These are phyloP conservation scores for Parathielavia hyrcaniae DNA, from an alignment of 495 filamentous ascomycete genomes.

Conservation along the genomic window DNA sequence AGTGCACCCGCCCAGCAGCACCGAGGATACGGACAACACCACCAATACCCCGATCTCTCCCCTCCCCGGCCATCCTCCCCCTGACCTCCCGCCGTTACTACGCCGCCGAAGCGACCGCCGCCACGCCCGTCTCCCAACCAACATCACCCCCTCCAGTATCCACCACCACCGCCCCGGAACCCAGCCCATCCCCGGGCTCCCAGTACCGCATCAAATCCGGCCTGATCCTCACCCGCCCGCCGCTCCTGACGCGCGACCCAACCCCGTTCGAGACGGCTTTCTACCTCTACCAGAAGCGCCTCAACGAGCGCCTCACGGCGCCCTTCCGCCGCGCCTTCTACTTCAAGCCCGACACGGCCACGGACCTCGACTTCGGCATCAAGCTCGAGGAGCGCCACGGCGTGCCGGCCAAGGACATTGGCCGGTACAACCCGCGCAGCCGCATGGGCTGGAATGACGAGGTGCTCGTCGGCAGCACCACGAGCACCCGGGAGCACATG, in stretches of 20 bases:
- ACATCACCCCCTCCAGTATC: constrained; percentile 4
- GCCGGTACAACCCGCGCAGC: constrained; percentile 76
- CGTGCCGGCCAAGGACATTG: constrained; percentile 74
- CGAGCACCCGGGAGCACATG: constrained; percentile 51
- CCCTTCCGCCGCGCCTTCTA: constrained; percentile 93
- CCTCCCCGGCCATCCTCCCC: constrained; percentile 11
- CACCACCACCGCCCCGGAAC: constrained; percentile 11
- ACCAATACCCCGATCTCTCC: not conserved
- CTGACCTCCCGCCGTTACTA: constrained; percentile 14
- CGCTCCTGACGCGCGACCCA: constrained; percentile 75
- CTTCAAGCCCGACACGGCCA: constrained; percentile 84
- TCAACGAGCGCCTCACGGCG: constrained; percentile 85
- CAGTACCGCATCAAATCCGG: constrained; percentile 67
- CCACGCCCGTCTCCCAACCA: constrained; percentile 2
- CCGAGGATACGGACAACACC: not conserved
- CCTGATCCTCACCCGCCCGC: constrained; percentile 81
- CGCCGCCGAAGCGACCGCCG: constrained; percentile 17
- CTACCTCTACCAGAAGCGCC: constrained; percentile 92
- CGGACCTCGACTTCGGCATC: constrained; percentile 82
- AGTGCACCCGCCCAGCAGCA: constrained; percentile 19
- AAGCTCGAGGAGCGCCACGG: constrained; percentile 66
- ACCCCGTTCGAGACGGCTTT: constrained; percentile 84
- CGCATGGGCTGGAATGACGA: constrained; percentile 86
- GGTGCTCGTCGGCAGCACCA: constrained; percentile 62
- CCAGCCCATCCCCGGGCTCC: constrained; percentile 24